phyloP scores from a whole-genome alignment of 2,329 filamentous ascomycete species.

The Xylaria sp. region DNA sequence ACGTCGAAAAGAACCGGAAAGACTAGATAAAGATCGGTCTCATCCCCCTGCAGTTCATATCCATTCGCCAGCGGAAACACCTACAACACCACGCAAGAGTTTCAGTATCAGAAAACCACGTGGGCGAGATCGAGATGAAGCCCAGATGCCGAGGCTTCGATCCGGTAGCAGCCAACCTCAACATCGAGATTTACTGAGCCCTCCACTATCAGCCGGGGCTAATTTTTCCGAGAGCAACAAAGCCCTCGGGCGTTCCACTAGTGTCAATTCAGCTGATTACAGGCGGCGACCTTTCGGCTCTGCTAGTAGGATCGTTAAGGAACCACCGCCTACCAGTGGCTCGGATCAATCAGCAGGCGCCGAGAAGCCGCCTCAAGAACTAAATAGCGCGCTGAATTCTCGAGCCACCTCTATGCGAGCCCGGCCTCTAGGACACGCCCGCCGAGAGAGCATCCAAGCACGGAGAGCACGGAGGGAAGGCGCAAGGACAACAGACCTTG shows the following conservation, averaged over 20 bases:
- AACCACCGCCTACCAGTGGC: constrained; percentile 79
- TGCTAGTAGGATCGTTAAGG: constrained; percentile 61
- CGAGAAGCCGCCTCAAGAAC: constrained; percentile 62
- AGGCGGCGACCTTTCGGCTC: constrained; percentile 67
- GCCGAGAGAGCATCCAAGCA: constrained; percentile 91
- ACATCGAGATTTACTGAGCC: constrained; percentile 80
- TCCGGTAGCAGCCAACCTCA: constrained; percentile 74
- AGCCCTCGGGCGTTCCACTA: constrained; percentile 84
- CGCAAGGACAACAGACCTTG: constrained; percentile 78
- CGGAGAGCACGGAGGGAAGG: constrained; percentile 80
- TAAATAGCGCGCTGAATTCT: constrained; percentile 62
- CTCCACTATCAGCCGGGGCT: constrained; percentile 71
- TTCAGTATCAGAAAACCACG: constrained; percentile 79
- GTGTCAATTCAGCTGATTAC: constrained; percentile 88
- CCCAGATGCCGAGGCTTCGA: constrained; percentile 58
- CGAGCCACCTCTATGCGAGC: constrained; percentile 76
- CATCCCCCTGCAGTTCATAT: constrained; percentile 79
- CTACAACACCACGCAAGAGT: constrained; percentile 78
- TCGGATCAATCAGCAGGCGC: constrained; percentile 77
- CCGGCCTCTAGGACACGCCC: constrained; percentile 88
- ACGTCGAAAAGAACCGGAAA: constrained; percentile 74
- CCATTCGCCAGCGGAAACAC: constrained; percentile 77
- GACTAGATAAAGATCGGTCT: constrained; percentile 70
- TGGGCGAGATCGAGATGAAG: constrained; percentile 62
- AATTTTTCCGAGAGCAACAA: constrained; percentile 68